These are phyloP conservation scores for Plectranthus barbatus DNA, from an alignment of 257 asterid genomes.

Conservation along the genomic window DNA sequence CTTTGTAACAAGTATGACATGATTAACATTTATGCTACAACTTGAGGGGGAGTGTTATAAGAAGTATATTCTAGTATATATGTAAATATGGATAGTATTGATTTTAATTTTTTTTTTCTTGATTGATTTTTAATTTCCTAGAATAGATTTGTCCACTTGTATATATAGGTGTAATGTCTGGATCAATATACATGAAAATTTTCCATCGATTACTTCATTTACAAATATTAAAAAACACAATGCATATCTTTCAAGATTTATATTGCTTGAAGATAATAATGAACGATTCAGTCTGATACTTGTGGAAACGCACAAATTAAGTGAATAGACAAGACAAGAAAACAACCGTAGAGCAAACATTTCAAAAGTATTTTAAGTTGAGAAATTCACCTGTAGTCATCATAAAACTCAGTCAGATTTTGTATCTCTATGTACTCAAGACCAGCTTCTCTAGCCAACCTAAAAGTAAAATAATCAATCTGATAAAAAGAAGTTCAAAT, in stretches of 20 bases:
- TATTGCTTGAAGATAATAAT: neutral
- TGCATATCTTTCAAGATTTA: no score
- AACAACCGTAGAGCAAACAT: neutral
- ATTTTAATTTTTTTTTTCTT: no score
- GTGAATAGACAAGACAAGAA: neutral
- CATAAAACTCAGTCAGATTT: constrained; percentile 88
- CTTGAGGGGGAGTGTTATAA: no score
- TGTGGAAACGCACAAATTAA: neutral
- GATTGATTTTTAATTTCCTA: no score
- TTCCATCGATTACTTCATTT: no score
- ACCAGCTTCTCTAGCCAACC: constrained; percentile 98
- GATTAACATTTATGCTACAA: no score
- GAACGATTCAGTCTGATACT: neutral
- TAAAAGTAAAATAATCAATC: constrained; percentile 25
- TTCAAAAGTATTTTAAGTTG: neutral
- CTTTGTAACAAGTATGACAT: no score
- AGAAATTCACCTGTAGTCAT: constrained; percentile 66
- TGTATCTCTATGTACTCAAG: constrained; percentile 83
- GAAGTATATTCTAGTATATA: no score
- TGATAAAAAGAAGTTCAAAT: constrained; percentile 6
- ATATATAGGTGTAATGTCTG: no score
- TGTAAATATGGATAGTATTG: no score
- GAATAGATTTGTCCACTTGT: no score
- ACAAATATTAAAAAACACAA: neutral
- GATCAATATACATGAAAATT: no score